Base-by-base conservation (phyloP, 2,329 filamentous ascomycete genomes). In the Aureobasidium sp. region DNA sequence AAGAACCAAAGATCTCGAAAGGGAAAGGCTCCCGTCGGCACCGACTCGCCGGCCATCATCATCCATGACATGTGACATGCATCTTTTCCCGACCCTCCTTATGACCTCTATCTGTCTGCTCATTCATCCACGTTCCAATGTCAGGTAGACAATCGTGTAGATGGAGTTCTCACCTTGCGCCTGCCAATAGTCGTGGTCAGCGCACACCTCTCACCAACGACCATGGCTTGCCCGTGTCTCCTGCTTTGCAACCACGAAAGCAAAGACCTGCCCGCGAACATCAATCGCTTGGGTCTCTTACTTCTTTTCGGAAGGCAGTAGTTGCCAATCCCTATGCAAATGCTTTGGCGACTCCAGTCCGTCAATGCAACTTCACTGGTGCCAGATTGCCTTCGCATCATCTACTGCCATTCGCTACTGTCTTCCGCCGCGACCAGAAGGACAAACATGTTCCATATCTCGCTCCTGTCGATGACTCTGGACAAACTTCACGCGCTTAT, bases 291-390 rank as follows among this genome's bases (percentile, higher is more conserved):
- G 33, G 50, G 8, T 44, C 57, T 24, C 71, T 76, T 29, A 74
- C 75, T 2, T 73, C 78, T 2, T 82, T 90, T 63, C 83, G 86
- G 68, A 78, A 76, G 62, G 80, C 82, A 63, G 74, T 91, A 1
- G 76, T 75, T 33, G 78, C 78, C 40, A 91, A 89, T 66, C 78
- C 85, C 2, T 90, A 83, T 66, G 87, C 87, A 3, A 79, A 79
- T 48, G 82, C 85, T 7, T 79, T 91, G 24, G 82, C 82, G 33
- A 81, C 82, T 0, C 83, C 85, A 0, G 62, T 86, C 24, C 84
- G 88, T 60, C 67, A 71, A 62, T 89, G 86, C 67, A 68, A 72
- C 24, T 69, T 81, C 35, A 84, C 85, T 1, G 64, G 68, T 0
- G 69, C 71, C 0, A 68, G 69, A 1, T 71, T 90, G 7, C 88